These are phyloP conservation scores for Pistacia integerrima DNA, from an alignment of 345 rosid species.

Conservation along the genomic window DNA sequence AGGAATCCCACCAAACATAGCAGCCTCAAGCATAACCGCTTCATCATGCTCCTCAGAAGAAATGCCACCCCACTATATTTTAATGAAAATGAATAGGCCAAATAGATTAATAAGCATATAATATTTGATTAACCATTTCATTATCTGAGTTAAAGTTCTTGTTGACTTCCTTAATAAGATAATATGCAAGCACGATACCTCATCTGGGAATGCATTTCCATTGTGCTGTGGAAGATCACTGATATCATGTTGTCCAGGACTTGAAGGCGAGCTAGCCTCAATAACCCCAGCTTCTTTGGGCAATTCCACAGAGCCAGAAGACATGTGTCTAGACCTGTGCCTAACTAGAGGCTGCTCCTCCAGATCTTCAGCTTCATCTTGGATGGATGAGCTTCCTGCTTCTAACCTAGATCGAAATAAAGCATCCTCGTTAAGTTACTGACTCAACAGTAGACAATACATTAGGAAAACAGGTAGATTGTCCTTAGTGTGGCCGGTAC, in stretches of 20 bases:
- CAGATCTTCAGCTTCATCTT: constrained; percentile 71
- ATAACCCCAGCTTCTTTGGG: constrained; percentile 40
- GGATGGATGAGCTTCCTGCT: constrained; percentile 66
- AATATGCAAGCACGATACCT: constrained; percentile 39
- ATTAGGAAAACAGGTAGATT: background rate
- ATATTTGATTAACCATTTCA: background rate
- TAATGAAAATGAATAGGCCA: constrained; percentile 20
- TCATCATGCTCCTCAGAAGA: constrained; percentile 99
- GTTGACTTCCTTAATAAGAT: background rate
- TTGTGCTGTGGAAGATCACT: constrained; percentile 42
- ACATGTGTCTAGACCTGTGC: constrained; percentile 59
- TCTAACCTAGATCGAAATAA: constrained; percentile 48
- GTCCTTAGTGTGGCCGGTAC: background rate
- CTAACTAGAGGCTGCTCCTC: constrained; percentile 75
- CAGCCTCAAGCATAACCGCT: constrained; percentile 99
- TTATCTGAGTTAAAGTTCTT: background rate
- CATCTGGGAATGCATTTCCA: constrained; percentile 69
- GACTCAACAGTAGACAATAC: background rate
- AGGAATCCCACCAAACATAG: constrained; percentile 99
- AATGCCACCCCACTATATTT: constrained; percentile 94
- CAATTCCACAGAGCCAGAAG: constrained; percentile 52
- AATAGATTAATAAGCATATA: constrained; percentile 12
- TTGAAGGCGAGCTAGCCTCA: constrained; percentile 56
- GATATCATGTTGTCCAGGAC: constrained; percentile 46
- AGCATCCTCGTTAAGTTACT: constrained; percentile 3